Evolutionary conservation across 176 grass and related monocot species (phyloP), one percentile per base, ranked within the genome.

Genomic region (Zoysia japonica): DNA sequence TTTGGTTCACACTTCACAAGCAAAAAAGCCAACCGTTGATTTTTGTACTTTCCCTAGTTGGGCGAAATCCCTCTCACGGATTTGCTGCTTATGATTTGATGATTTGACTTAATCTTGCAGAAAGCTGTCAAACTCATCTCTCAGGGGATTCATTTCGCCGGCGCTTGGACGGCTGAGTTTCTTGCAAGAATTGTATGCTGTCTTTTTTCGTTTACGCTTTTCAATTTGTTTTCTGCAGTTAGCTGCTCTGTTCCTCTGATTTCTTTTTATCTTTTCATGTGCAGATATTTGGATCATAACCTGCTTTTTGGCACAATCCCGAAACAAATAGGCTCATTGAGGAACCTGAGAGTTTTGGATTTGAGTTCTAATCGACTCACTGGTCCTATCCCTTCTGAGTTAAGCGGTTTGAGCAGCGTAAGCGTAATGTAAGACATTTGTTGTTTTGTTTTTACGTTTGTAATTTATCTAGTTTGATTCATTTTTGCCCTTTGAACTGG

Each of bases 271-370:
- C 51, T 87, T 40, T 63, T 28, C 28, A 28, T 28, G 28, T 28
- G 51, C 92, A 99, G 96, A 61, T 80, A 88, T 91, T 78, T 99
- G 88, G 90, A 95, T 47, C 89, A 86, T 56, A 95, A 99, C 79
- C 72, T 86, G 43, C 71, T 99, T n/a, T 87, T 99, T 60, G 96
- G 88, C 13, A 95, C 88, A 9, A 93, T 99, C 52, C 92, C 96
- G 0, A 89, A 85, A 82, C 90, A 86, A 63, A 75, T 95, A 10
- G 96, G 92, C 9, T 65, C 74, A 16, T 41, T 99, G 68, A 86
- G 89, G 76, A 95, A 91, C 79, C 86, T 99, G 17, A 86, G 67
- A 13, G 72, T 95, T 39, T 80, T 99, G 82, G 84, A 99, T 83
- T 89, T 99, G 86, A 90, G 96, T 8, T 68, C 68, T 75, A 99